Evolutionary conservation across 139 green algal genomes (phyloP), one percentile per base, ranked within the genome.

Genomic region (Coccomyxa sp.): DNA sequence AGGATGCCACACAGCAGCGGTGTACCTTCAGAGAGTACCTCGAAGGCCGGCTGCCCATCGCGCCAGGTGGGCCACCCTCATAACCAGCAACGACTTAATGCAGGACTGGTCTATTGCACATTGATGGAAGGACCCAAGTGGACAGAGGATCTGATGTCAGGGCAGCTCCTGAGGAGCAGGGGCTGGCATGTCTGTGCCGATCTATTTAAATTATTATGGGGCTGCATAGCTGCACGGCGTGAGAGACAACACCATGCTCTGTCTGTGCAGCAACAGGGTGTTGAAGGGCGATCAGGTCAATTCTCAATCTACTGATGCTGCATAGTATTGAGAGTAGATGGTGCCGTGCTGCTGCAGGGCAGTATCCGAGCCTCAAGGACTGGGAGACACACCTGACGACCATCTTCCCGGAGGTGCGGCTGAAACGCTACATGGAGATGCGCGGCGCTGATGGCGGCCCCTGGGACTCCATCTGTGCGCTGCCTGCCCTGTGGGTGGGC

Each of bases 361-460:
- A 96, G 85, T 88, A 91, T 59, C 94, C 97, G 30, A 98, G 90
- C 15, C 91, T 98, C 27, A 87, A 90, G 7, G 97, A 99, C 88
- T 99, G 95, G 95, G 93, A 98, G 82, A 93, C 94, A 82, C 97
- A 99, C 90, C 88, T 99, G 31, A 98, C 97, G 59, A 98, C 95
- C 80, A 94, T 98, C 85, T 99, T 99, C 90, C 97, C 96, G 0
- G 97, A 99, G 85, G 95, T 99, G 58, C 90, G 96, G 38, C 87
- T 99, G 27, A 99, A 99, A 88, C 91, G 85, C 30, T 99, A 96
- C 85, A 85, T 99, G 68, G 97, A 99, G 90, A 99, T 99, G 97
- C 90, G 97, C 16, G 97, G 97, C 66, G 96, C 97, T 0, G 97
- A 99, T 86, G 94, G 92, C 23, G 97, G 97, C 0, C 95, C 96